These are phyloP conservation scores for Penicillium decumbens DNA, from an alignment of 2,329 filamentous ascomycete species.

Conservation along the genomic window DNA sequence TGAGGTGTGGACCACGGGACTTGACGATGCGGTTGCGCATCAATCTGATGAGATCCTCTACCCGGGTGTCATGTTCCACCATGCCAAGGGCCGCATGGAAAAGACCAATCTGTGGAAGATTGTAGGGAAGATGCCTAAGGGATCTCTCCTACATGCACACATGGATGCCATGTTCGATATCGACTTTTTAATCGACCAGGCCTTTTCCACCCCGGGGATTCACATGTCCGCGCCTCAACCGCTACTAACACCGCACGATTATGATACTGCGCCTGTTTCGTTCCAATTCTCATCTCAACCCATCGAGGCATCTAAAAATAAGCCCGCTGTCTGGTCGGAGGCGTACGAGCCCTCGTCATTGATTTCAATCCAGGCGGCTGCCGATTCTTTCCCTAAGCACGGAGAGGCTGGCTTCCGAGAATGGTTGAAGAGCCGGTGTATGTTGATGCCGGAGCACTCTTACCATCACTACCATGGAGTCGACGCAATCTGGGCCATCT, in stretches of 20 bases:
- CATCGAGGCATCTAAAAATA: constrained; percentile 41
- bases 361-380: constrained; percentile 58
- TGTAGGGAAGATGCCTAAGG: constrained; percentile 82
- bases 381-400: constrained; percentile 68
- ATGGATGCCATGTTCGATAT: constrained; percentile 88
- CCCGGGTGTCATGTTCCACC: constrained; percentile 89
- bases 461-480: constrained; percentile 77
- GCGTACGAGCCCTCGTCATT: constrained; percentile 58
- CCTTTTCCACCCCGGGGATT: constrained; percentile 67
- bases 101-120: constrained; percentile 80
- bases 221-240: constrained; percentile 60
- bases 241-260: constrained; percentile 52
- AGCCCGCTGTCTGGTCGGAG: constrained; percentile 60
- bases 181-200: constrained; percentile 69
- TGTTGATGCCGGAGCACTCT: constrained; percentile 67
- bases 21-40: constrained; percentile 65
- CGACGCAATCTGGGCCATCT: constrained; percentile 80
- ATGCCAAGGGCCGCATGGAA: constrained; percentile 83
- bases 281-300: constrained; percentile 58
- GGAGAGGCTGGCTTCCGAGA: constrained; percentile 66
- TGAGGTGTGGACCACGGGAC: constrained; percentile 69
- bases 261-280: constrained; percentile 52
- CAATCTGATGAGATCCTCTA: constrained; percentile 61
- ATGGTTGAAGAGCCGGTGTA: constrained; percentile 71
- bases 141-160: constrained; percentile 66